Conservation (phyloP, 192 early-diverging fungal genomes). For the Mortierella claussenii region DNA sequence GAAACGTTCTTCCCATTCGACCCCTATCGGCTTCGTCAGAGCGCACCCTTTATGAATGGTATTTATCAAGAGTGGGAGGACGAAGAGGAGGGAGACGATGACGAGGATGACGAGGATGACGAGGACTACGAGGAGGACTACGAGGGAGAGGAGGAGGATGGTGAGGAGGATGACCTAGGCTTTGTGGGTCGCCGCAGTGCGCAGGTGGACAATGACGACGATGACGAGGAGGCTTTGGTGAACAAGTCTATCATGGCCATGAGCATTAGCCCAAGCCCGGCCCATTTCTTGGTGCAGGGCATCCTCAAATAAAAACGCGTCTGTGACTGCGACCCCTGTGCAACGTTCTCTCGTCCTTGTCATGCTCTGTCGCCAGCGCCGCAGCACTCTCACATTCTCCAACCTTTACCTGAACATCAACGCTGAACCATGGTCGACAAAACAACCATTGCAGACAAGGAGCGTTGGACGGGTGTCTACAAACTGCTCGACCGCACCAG, state of each 20-base stretch:
- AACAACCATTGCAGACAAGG: constrained; percentile 18
- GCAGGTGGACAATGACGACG: constrained; percentile 44
- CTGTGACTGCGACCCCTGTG: not conserved
- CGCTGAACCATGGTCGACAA: constrained; percentile 39
- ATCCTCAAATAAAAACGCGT: constrained; percentile 9
- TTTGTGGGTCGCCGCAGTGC: constrained; percentile 24
- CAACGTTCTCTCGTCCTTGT: not conserved
- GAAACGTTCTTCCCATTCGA: constrained; percentile 94
- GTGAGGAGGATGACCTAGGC: constrained; percentile 47
- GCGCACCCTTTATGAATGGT: constrained; percentile 70
- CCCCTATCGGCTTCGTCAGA: constrained; percentile 82
- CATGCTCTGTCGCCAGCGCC: not conserved
- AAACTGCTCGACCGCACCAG: constrained; percentile 45
- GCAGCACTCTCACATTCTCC: not conserved
- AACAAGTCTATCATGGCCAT: constrained; percentile 62
- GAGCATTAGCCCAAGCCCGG: constrained; percentile 66
- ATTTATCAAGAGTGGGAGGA: constrained; percentile 88
- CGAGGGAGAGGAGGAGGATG: constrained; percentile 53
- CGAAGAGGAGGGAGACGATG: constrained; percentile 64
- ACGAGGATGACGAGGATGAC: constrained; percentile 60
- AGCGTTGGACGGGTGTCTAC: constrained; percentile 48
- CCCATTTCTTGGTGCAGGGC: constrained; percentile 49
- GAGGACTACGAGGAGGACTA: constrained; percentile 29
- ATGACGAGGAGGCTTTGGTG: constrained; percentile 54
- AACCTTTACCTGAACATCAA: constrained; percentile 12